These are phyloP conservation scores for Apiospora kogelbergensis DNA, from an alignment of 2,329 filamentous ascomycete species.

Conservation along the genomic window DNA sequence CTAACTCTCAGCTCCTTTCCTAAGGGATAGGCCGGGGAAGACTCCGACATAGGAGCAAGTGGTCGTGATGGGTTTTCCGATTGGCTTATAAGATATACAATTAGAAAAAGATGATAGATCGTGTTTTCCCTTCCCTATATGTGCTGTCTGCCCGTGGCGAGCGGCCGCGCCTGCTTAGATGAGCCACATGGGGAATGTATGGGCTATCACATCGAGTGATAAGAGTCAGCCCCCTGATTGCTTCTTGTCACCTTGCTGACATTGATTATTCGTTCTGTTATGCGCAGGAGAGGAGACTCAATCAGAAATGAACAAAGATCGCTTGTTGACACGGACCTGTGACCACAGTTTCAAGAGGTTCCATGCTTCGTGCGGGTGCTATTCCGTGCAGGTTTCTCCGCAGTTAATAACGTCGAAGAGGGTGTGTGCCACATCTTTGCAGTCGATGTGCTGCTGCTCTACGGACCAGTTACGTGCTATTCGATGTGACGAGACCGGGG, in stretches of 20 bases:
- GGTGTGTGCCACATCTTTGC: not conserved
- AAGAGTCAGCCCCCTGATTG: not conserved
- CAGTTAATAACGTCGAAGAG: not conserved
- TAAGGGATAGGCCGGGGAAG: not conserved
- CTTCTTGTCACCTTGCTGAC: not conserved
- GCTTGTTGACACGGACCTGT: not conserved
- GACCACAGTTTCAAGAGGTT: slow-evolving; percentile 5
- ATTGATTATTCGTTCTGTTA: not conserved
- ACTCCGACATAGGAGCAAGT: slow-evolving; percentile 1
- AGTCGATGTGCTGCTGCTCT: not conserved
- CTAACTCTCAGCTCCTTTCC: not conserved
- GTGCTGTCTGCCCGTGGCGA: not conserved
- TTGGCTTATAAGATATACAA: not conserved
- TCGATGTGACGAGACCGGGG: slow-evolving; percentile 1
- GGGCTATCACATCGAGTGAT: not conserved
- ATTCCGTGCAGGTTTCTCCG: not conserved
- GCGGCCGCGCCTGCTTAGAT: not conserved
- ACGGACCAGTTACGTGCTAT: not conserved
- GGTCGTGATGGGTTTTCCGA: not conserved
- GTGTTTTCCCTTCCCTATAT: not conserved
- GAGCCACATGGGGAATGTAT: not conserved
- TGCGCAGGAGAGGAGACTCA: not conserved
- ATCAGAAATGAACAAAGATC: not conserved
- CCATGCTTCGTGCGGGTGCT: not conserved
- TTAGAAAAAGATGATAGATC: not conserved